A percentile compares a stretch with the other conserved stretches of the same genome.
Evolutionary conservation across 306 rosid genomes (phyloP).

Genomic region (Prosopis cineraria): DNA sequence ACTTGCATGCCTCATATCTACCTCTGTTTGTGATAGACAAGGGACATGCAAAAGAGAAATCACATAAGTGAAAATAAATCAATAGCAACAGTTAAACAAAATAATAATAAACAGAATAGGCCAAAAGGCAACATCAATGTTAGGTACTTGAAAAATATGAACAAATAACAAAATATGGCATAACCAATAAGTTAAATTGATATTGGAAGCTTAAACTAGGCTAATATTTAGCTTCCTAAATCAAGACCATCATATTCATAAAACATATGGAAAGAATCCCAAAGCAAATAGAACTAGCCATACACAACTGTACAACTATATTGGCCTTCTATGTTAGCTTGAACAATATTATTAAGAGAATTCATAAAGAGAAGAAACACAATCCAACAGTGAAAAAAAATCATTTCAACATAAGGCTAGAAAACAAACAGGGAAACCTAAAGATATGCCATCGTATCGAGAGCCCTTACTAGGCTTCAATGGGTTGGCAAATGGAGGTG

Average conservation of each 20-base stretch:
- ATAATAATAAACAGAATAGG: too few species aligned
- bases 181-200: neutral
- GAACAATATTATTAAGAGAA: neutral
- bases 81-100: neutral
- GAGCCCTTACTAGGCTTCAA: too few species aligned
- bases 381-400: neutral
- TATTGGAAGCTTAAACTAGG: neutral
- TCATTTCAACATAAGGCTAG: conserved; percentile 3
- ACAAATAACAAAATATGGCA: neutral
- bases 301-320: neutral
- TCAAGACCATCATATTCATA: conserved; percentile 18
- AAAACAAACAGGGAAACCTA: too few species aligned
- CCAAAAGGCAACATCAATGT: neutral
- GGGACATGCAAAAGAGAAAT: conserved; percentile 20
- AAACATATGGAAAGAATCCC: neutral
- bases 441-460: too few species aligned
- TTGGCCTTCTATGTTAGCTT: neutral
- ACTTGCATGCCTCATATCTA: conserved; percentile 77
- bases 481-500: too few species aligned
- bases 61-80: neutral
- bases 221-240: too few species aligned
- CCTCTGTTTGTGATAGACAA: conserved; percentile 55
- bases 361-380: neutral
- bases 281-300: neutral
- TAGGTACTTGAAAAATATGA: neutral